These are phyloP conservation scores for Lachnellula cervina DNA, from an alignment of 2,329 filamentous ascomycete species.

Conservation along the genomic window DNA sequence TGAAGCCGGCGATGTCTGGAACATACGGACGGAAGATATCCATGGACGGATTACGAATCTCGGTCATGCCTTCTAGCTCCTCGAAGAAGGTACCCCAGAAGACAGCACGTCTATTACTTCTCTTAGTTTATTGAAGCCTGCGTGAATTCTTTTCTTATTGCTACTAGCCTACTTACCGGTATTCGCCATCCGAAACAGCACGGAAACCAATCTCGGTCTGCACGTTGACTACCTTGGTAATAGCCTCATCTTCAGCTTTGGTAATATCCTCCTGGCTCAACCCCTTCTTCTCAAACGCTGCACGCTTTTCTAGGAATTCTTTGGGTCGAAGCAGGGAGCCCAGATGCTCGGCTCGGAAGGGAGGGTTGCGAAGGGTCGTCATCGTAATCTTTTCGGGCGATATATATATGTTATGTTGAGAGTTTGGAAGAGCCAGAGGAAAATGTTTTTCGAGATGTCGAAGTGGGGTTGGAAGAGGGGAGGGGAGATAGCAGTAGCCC, in stretches of 20 bases:
- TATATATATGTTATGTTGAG: too few species aligned
- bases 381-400: neutral
- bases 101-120: slow-evolving; percentile 20
- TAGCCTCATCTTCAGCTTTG: slow-evolving; percentile 51
- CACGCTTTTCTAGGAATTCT: slow-evolving; percentile 51
- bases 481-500: neutral
- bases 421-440: neutral
- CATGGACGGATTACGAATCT: slow-evolving; percentile 29
- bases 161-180: slow-evolving; percentile 19
- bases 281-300: slow-evolving; percentile 48
- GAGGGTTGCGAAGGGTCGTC: slow-evolving; percentile 26
- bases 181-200: slow-evolving; percentile 58
- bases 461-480: neutral
- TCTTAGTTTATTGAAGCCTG: neutral
- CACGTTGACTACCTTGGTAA: slow-evolving; percentile 53
- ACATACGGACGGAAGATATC: slow-evolving; percentile 38
- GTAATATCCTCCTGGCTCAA: slow-evolving; percentile 38
- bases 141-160: neutral
- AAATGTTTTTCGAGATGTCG: neutral
- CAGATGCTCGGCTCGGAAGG: slow-evolving; percentile 61
- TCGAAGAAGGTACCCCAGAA: slow-evolving; percentile 29
- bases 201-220: slow-evolving; percentile 54
- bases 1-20: slow-evolving; percentile 39
- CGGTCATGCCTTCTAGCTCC: slow-evolving; percentile 26
- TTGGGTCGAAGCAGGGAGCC: slow-evolving; percentile 59